These are phyloP conservation scores for Berkeleyomyces rouxiae DNA, from an alignment of 2,329 filamentous ascomycete genomes.

Conservation along the genomic window DNA sequence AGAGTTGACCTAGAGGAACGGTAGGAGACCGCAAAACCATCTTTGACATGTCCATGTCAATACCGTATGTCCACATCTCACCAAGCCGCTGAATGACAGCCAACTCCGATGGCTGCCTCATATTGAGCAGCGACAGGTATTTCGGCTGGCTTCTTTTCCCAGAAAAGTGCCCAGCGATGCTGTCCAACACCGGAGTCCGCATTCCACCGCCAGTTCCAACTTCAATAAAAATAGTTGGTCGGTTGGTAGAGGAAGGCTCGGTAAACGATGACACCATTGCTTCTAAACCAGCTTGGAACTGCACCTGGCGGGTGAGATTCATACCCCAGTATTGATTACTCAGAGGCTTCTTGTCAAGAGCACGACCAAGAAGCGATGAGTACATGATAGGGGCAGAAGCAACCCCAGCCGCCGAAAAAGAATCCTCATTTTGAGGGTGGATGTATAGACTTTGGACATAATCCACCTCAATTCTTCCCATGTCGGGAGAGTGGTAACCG, in stretches of 20 bases:
- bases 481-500: slow-evolving; percentile 31
- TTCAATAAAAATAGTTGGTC: slow-evolving; percentile 25
- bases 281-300: slow-evolving; percentile 26
- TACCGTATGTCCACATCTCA: slow-evolving; percentile 24
- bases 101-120: slow-evolving; percentile 13
- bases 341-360: slow-evolving; percentile 15
- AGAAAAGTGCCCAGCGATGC: slow-evolving; percentile 17
- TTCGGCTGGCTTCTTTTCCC: not conserved
- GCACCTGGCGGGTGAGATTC: slow-evolving; percentile 30
- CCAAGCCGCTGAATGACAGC: slow-evolving; percentile 22
- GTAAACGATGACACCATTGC: slow-evolving; percentile 19
- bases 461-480: slow-evolving; percentile 23
- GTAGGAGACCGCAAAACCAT: slow-evolving; percentile 11
- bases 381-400: slow-evolving; percentile 21
- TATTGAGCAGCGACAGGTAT: slow-evolving; percentile 10
- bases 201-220: slow-evolving; percentile 25
- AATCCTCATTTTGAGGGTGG: not conserved
- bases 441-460: slow-evolving; percentile 18
- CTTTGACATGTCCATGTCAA: slow-evolving; percentile 20
- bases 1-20: not conserved
- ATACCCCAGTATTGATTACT: slow-evolving; percentile 28
- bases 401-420: not conserved
- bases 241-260: slow-evolving; percentile 2
- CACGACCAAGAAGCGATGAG: slow-evolving; percentile 25
- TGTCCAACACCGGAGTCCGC: slow-evolving; percentile 23